These are phyloP conservation scores for Xylariaceae sp. DNA, from an alignment of 2,329 filamentous ascomycete species.

Conservation along the genomic window DNA sequence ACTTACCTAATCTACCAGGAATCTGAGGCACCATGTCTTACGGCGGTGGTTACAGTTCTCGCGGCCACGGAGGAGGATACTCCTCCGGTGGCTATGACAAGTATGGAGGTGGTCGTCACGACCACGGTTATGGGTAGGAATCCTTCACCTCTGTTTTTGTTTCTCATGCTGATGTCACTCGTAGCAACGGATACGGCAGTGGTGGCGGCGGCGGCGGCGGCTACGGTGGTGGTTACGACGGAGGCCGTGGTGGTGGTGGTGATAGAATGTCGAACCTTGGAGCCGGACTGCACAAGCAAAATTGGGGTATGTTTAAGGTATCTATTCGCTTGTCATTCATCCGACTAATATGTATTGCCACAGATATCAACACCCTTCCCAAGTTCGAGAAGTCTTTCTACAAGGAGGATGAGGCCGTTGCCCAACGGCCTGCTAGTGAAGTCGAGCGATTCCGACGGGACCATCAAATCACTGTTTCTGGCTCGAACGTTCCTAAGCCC, in stretches of 20 bases:
- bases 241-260: constrained; percentile 62
- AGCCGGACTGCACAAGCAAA: constrained; percentile 81
- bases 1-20: constrained; percentile 11
- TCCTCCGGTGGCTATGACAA: background rate
- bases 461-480: constrained; percentile 82
- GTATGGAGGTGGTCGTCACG: constrained; percentile 43
- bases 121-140: constrained; percentile 42
- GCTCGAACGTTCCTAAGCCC: constrained; percentile 82
- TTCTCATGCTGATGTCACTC: constrained; percentile 47
- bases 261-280: constrained; percentile 95
- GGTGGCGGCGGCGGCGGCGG: constrained; percentile 54
- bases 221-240: constrained; percentile 42
- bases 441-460: constrained; percentile 87
- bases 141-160: constrained; percentile 13
- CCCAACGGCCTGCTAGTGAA: constrained; percentile 72
- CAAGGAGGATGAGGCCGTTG: constrained; percentile 86
- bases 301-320: constrained; percentile 70
- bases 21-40: constrained; percentile 64
- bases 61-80: constrained; percentile 42
- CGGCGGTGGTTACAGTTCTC: constrained; percentile 55
- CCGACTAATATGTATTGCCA: constrained; percentile 34
- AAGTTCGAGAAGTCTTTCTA: constrained; percentile 99
- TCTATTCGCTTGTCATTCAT: constrained; percentile 2
- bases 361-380: constrained; percentile 77
- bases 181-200: constrained; percentile 48